Evolutionary conservation across 305 asterid genomes (phyloP), one percentile per base, ranked within the genome.

Genomic region (Stenogyne calaminthoides): DNA sequence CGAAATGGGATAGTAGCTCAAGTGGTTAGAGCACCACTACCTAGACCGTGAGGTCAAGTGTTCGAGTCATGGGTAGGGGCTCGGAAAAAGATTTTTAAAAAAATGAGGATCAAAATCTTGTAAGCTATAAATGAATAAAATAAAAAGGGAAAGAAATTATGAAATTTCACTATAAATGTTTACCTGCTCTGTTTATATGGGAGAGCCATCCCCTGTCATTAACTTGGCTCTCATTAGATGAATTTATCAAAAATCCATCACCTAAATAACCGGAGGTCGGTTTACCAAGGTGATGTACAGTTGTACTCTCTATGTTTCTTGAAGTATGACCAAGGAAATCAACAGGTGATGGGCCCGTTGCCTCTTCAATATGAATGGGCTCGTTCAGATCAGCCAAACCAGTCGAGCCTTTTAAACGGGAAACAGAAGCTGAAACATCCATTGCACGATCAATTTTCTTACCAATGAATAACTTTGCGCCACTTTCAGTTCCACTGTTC

Each of bases 381-480:
- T 89, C 90, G 52, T 93, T 93, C 67, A 91, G 86, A 85, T 93
- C 98, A 69, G 93, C 95, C 86, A 93, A 80, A 69, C 81, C 79
- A 66, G 72, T 52, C 10, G 83, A 60, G 77, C 84, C 78, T 73
- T 80, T 86, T 63, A 79, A 70, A 82, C 80, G 75, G 8, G 81
- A 78, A 54, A 57, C 77, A 70, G 87, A 86, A 64, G 86, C 68
- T 29, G 85, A 85, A 78, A 81, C 83, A 75, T 83, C 84, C 52
- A 65, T 64, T 36, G n/a, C 42, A 47, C 52, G 10, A 52, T 78
- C 72, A 55, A 44, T 22, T 42, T 62, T 73, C 2, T 14, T 52
- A 59, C 82, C 78, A 29, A 37, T n/a, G 34, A 67, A 71, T 59
- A 71, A 61, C 63, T 76, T 61, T 74, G 63, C 39, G 51, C 55